phyloP scores from a whole-genome alignment of 305 asterid species.

The Coffea humblotiana region DNA sequence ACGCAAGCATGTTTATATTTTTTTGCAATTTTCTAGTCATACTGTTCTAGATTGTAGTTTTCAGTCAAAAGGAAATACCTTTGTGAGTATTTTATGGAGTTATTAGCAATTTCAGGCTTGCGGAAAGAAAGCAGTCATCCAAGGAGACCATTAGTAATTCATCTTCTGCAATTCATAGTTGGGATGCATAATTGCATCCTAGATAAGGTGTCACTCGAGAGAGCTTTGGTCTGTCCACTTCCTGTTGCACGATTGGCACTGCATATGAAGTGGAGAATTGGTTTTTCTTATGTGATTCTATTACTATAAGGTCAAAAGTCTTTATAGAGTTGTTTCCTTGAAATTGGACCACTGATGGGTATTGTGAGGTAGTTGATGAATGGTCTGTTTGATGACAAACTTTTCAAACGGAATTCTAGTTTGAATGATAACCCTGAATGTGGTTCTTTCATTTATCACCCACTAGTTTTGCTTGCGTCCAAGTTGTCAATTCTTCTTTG shows the following conservation, averaged over 20 bases:
- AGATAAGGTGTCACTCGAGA: neutral
- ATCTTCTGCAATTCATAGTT: neutral
- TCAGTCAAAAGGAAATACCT: neutral
- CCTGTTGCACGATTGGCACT: no score
- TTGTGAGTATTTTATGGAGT: neutral
- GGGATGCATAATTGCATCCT: neutral
- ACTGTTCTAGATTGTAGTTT: neutral
- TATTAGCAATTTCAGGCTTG: neutral
- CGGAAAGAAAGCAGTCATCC: neutral
- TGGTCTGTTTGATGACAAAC: neutral
- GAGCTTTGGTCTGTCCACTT: neutral
- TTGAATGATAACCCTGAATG: neutral
- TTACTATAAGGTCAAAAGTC: neutral
- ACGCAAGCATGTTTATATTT: neutral
- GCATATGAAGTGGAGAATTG: neutral
- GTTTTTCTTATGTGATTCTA: neutral
- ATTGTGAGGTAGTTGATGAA: neutral
- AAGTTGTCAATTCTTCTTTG: neutral
- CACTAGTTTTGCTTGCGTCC: neutral
- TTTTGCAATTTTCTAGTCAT: neutral
- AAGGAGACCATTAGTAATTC: neutral
- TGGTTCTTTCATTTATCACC: neutral
- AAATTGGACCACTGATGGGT: neutral
- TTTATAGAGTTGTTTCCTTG: neutral
- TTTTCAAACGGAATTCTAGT: neutral